A percentile compares a stretch with the other conserved stretches of the same genome.
These are phyloP conservation scores for Penicillium frequentans DNA, from an alignment of 2,329 filamentous ascomycete genomes.

Conservation along the genomic window DNA sequence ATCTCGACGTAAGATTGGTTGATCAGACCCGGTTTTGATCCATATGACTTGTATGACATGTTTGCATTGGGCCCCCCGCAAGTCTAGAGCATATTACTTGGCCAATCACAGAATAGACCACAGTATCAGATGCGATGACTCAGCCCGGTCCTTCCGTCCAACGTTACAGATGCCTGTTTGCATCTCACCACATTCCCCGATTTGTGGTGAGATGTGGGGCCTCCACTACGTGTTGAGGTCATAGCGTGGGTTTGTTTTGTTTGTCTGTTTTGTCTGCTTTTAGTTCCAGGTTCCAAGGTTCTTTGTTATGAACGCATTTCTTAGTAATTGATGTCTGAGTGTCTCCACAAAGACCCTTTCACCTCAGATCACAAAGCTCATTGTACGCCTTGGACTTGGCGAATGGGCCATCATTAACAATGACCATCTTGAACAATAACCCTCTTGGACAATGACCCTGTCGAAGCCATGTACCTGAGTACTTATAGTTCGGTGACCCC, in stretches of 20 bases:
- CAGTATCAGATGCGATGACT: slow-evolving; percentile 14
- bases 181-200: slow-evolving; percentile 9
- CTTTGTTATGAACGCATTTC: neutral
- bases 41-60: slow-evolving; percentile 6
- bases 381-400: neutral
- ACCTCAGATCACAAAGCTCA: neutral
- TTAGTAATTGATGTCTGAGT: neutral
- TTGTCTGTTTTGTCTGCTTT: slow-evolving; percentile 9
- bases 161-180: slow-evolving; percentile 17
- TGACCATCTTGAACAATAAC: neutral
- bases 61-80: slow-evolving; percentile 23
- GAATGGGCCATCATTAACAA: neutral
- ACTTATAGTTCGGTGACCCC: neutral
- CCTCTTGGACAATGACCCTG: neutral
- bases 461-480: neutral
- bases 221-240: slow-evolving; percentile 16
- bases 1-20: slow-evolving; percentile 2
- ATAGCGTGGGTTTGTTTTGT: slow-evolving; percentile 9
- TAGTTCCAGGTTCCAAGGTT: neutral
- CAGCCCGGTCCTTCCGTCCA: slow-evolving; percentile 10
- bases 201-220: slow-evolving; percentile 9
- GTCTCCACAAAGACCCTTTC: neutral
- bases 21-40: slow-evolving; percentile 19
- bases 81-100: slow-evolving; percentile 18
- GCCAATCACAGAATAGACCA: slow-evolving; percentile 4